Percentiles rank a stretch among this genome's conserved stretches.
Conservation (phyloP, 352 stramenopile genomes). For the Phytophthora palmivora region DNA sequence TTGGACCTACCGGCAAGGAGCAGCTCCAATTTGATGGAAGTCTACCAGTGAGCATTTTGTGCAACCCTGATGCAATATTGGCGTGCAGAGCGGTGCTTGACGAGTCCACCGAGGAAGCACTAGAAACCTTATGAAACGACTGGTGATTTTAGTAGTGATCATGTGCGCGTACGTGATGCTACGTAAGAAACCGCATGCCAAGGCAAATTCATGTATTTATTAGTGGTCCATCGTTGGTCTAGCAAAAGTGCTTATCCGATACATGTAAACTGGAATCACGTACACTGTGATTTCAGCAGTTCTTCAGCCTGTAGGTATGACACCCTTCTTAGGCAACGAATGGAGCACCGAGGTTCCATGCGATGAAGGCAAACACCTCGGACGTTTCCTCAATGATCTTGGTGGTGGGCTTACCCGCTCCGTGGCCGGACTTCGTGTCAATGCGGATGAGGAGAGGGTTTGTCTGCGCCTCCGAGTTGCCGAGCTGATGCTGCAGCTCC, state of each 20-base stretch:
- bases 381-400: constrained; percentile 90
- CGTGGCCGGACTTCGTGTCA: constrained; percentile 90
- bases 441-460: constrained; percentile 92
- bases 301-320: too few relatives aligned
- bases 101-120: constrained; percentile 14
- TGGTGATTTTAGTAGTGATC: too few relatives aligned
- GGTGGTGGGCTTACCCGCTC: constrained; percentile 87
- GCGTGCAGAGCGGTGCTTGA: constrained; percentile 40
- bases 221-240: neutral
- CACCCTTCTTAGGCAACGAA: constrained; percentile 47
- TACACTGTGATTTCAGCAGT: too few relatives aligned
- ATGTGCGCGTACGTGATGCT: too few relatives aligned
- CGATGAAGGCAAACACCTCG: constrained; percentile 90
- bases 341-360: constrained; percentile 61
- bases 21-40: constrained; percentile 45
- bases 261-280: neutral
- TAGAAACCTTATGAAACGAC: constrained; percentile 27
- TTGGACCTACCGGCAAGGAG: constrained; percentile 36
- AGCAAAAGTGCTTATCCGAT: neutral
- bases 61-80: constrained; percentile 36
- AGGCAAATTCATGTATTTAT: constrained; percentile 6
- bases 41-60: constrained; percentile 50
- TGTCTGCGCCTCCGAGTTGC: constrained; percentile 57
- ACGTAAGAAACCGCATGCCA: neutral
- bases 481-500: constrained; percentile 85